phyloP scores from a whole-genome alignment of 1,284 basidiomycete genomes.

The Heimioporus retisporus region DNA sequence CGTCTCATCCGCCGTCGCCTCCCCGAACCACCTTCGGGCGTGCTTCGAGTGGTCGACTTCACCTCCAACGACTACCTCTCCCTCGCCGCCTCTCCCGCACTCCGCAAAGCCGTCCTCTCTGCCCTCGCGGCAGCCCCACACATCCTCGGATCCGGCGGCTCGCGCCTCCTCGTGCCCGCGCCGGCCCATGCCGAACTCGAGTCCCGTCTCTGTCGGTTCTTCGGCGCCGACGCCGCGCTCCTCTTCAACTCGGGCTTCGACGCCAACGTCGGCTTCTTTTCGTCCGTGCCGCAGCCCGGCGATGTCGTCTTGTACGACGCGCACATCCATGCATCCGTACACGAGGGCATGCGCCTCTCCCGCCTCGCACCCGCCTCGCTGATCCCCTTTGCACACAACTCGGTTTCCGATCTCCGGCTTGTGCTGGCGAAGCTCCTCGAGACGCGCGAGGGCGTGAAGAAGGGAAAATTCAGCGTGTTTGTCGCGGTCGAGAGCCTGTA shows the following conservation, averaged over 20 bases:
- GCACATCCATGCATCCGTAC: conserved; percentile 93
- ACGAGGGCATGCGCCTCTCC: conserved; percentile 88
- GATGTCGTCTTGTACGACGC: conserved; percentile 91
- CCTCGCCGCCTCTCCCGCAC: conserved; percentile 68
- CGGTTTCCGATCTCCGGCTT: conserved; percentile 58
- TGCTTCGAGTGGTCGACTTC: conserved; percentile 69
- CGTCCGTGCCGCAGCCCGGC: conserved; percentile 81
- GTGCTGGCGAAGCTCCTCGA: conserved; percentile 54
- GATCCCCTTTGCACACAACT: conserved; percentile 82
- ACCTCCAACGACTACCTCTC: conserved; percentile 97
- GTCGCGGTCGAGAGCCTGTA: conserved; percentile 93
- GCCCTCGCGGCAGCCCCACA: conserved; percentile 63
- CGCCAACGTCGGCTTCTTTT: conserved; percentile 93
- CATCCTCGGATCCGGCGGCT: conserved; percentile 92
- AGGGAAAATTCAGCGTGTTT: conserved; percentile 62
- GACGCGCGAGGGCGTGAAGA: conserved; percentile 49
- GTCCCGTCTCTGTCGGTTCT: conserved; percentile 71
- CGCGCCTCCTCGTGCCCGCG: conserved; percentile 89
- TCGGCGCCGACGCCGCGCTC: conserved; percentile 74
- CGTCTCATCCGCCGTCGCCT: conserved; percentile 72
- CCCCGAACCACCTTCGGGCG: conserved; percentile 44
- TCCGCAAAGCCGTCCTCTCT: conserved; percentile 69
- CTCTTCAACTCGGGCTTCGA: conserved; percentile 98
- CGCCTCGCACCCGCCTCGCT: conserved; percentile 55
- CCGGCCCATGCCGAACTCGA: conserved; percentile 78